Evolutionary conservation across 1,284 basidiomycete genomes (phyloP), one percentile per base, ranked within the genome.

Genomic region (Golubevia pallescens): DNA sequence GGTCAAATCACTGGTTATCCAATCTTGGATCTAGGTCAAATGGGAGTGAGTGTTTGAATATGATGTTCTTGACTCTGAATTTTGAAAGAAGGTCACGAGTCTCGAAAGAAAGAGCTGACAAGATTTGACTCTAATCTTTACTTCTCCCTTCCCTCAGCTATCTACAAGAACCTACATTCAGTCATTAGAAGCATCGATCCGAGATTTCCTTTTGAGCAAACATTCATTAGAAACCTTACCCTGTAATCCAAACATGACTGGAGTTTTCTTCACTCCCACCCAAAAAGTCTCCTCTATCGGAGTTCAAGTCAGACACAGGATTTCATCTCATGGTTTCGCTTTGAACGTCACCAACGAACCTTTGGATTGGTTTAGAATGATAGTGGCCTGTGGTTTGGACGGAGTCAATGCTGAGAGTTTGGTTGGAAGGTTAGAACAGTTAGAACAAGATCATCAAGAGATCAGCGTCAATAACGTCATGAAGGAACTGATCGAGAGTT

Each of bases 1-100:
- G 97, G 97, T 1, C 97, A 99, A 86, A 88, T 99, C 70, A 93
- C 97, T 13, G 97, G 94, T 38, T 99, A 99, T 82, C 94, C 95
- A 0, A 89, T 98, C 60, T 88, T 98, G 56, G 95, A 99, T 86
- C 88, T 98, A 16, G 88, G 87, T 1, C 86, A 87, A 10, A 88
- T 90, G 80, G 82, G 87, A 61, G 89, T 90, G 81, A 88, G 91
- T 69, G 0, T 23, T n/a, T n/a, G n/a, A n/a, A n/a, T n/a, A n/a
- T n/a, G n/a, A n/a, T n/a, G n/a, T n/a, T n/a, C 13, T n/a, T 13
- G 13, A n/a, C 58, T 60, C 8, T 60, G 6, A 34, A n/a, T 21
- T 8, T n/a, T n/a, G n/a, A n/a, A n/a, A n/a, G n/a, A n/a, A n/a
- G n/a, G n/a, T n/a, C n/a, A n/a, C n/a, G n/a, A n/a, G n/a, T n/a